Evolutionary conservation across 768 basidiomycete genomes (phyloP).

Genomic region (Krasilnikovozyma curviuscula): DNA sequence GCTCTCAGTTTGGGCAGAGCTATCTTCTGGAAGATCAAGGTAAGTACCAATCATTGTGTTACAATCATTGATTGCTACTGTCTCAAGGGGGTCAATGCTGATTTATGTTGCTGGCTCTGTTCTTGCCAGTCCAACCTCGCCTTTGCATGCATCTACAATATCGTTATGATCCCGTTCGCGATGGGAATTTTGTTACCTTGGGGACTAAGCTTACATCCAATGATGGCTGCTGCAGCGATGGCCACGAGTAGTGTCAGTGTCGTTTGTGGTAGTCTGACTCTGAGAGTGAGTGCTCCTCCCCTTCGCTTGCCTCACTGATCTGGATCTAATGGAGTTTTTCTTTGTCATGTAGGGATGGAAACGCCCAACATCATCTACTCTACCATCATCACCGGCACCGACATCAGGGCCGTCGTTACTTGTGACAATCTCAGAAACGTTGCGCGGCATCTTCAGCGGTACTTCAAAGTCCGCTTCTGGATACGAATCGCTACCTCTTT

Average conservation of each 20-base stretch:
- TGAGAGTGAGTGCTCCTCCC: conserved; percentile 34
- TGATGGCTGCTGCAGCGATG: conserved; percentile 98
- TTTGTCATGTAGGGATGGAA: too few relatives aligned
- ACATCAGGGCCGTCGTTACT: too few relatives aligned
- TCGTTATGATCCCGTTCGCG: conserved; percentile 83
- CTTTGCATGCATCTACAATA: conserved; percentile 91
- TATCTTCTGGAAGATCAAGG: conserved; percentile 69
- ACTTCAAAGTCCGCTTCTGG: too few relatives aligned
- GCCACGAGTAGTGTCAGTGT: conserved; percentile 93
- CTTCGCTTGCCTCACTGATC: too few relatives aligned
- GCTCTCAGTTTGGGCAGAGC: conserved; percentile 72
- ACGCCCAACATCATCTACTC: too few relatives aligned
- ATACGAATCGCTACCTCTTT: too few relatives aligned
- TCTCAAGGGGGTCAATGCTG: not conserved
- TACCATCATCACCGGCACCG: too few relatives aligned
- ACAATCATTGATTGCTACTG: not conserved
- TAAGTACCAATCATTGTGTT: not conserved
- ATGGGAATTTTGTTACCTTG: conserved; percentile 92
- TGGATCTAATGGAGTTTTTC: too few relatives aligned
- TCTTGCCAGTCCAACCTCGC: conserved; percentile 53
- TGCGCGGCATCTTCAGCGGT: too few relatives aligned
- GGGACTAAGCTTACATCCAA: conserved; percentile 83
- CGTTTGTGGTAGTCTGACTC: conserved; percentile 66
- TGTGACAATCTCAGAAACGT: too few relatives aligned
- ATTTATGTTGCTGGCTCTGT: not conserved